Evolutionary conservation across 441 rosid species (phyloP).

Genomic region (Biscutella laevigata): DNA sequence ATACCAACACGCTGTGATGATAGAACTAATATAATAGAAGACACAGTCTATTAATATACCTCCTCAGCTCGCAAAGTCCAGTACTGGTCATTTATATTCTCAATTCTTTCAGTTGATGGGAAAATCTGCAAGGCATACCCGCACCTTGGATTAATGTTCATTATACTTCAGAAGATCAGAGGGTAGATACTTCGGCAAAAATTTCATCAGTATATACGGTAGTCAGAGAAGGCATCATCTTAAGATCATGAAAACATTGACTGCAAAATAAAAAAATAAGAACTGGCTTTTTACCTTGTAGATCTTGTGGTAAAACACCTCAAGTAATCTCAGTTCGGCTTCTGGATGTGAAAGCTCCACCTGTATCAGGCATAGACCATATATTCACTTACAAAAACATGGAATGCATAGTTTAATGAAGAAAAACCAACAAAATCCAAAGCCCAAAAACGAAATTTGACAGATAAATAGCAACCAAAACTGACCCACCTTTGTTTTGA

Average conservation of each 20-base stretch:
- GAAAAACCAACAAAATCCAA: background rate
- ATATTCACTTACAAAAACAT: constrained; percentile 2
- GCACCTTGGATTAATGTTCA: background rate
- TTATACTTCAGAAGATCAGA: constrained; percentile 1
- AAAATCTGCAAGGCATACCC: constrained; percentile 44
- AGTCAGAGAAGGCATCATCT: constrained; percentile 3
- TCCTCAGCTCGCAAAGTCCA: constrained; percentile 80
- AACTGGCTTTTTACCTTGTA: constrained; percentile 42
- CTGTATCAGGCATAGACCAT: constrained; percentile 28
- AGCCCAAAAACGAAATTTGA: background rate
- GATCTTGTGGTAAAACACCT: constrained; percentile 63
- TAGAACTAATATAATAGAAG: background rate
- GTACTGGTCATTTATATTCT: constrained; percentile 68
- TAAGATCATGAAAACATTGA: background rate
- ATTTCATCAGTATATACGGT: background rate
- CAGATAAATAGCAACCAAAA: constrained; percentile 14
- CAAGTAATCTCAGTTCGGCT: constrained; percentile 61
- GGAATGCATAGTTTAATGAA: background rate
- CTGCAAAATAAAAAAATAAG: background rate
- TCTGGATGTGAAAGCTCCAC: constrained; percentile 63
- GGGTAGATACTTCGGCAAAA: too few relatives aligned
- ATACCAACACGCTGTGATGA: background rate
- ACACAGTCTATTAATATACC: constrained; percentile 27
- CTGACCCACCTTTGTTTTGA: constrained; percentile 54
- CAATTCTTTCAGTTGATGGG: constrained; percentile 57